These are phyloP conservation scores for Linnemannia zychae DNA, from an alignment of 192 early-diverging fungal species.

Conservation along the genomic window DNA sequence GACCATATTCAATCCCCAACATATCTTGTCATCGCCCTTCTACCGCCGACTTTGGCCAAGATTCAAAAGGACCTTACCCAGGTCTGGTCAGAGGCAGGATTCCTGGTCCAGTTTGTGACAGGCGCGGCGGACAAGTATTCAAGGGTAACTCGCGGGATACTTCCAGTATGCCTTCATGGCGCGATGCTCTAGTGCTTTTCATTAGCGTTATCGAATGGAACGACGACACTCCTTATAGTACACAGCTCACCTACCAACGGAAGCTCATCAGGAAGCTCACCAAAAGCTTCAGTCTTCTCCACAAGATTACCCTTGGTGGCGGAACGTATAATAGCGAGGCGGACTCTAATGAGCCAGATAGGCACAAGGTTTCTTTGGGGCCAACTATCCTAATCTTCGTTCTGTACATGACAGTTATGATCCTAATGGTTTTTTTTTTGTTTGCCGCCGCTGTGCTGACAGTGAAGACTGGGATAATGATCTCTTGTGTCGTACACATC, in stretches of 20 bases:
- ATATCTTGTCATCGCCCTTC: neutral
- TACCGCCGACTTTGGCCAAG: slow-evolving; percentile 21
- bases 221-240: neutral
- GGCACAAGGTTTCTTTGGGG: slow-evolving; percentile 63
- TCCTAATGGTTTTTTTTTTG: slow-evolving; percentile 54
- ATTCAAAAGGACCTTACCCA: slow-evolving; percentile 16
- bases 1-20: too few relatives aligned
- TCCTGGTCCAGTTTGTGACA: slow-evolving; percentile 41
- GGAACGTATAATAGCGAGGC: slow-evolving; percentile 67
- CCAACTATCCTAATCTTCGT: slow-evolving; percentile 58
- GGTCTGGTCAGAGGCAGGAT: neutral
- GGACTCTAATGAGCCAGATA: slow-evolving; percentile 56
- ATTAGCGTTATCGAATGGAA: neutral
- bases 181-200: slow-evolving; percentile 37
- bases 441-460: slow-evolving; percentile 38
- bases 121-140: slow-evolving; percentile 28
- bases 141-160: slow-evolving; percentile 19
- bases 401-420: slow-evolving; percentile 61
- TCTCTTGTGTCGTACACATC: slow-evolving; percentile 13
- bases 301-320: slow-evolving; percentile 51
- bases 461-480: slow-evolving; percentile 45
- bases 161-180: slow-evolving; percentile 55
- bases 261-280: slow-evolving; percentile 23
- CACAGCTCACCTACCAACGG: neutral
- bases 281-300: neutral